Evolutionary conservation across 495 filamentous ascomycete species (phyloP).

Genomic region (Podospora sp.): DNA sequence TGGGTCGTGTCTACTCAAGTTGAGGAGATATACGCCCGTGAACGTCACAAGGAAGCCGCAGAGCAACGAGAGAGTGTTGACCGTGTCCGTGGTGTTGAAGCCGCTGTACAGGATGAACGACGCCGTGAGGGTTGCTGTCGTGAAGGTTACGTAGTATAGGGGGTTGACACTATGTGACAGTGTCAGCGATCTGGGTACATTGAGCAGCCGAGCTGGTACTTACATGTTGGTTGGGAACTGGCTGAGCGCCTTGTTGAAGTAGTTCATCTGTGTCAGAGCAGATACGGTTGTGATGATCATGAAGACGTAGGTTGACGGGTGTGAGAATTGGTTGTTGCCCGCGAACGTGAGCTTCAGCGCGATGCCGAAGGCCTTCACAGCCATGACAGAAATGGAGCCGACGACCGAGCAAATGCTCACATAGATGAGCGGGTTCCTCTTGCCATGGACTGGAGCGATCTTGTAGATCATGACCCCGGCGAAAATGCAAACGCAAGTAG

Average conservation of each 20-base stretch:
- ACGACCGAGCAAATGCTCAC: conserved; percentile 97
- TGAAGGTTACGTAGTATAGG: conserved; percentile 99
- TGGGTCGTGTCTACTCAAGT: conserved; percentile 88
- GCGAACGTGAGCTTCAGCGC: conserved; percentile 89
- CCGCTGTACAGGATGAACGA: conserved; percentile 97
- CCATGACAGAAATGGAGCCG: conserved; percentile 96
- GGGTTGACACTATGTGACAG: conserved; percentile 79
- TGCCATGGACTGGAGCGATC: conserved; percentile 83
- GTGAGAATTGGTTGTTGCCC: conserved; percentile 91
- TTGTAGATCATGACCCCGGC: conserved; percentile 94
- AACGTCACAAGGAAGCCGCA: conserved; percentile 97
- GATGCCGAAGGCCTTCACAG: conserved; percentile 96
- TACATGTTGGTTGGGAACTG: conserved; percentile 97
- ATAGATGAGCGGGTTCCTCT: conserved; percentile 92
- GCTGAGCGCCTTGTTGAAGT: conserved; percentile 97
- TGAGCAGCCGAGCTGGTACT: background rate
- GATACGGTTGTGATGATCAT: conserved; percentile 89
- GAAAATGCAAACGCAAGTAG: conserved; percentile 73
- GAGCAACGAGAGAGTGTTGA: conserved; percentile 88
- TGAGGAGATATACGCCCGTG: conserved; percentile 94
- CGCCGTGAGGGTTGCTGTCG: conserved; percentile 88
- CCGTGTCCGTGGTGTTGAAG: conserved; percentile 92
- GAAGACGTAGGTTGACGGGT: conserved; percentile 95
- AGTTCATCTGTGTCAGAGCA: conserved; percentile 99
- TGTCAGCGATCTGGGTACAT: conserved; percentile 38